phyloP scores from a whole-genome alignment of 768 basidiomycete species.

The Lepiota brunneoincarnata region DNA sequence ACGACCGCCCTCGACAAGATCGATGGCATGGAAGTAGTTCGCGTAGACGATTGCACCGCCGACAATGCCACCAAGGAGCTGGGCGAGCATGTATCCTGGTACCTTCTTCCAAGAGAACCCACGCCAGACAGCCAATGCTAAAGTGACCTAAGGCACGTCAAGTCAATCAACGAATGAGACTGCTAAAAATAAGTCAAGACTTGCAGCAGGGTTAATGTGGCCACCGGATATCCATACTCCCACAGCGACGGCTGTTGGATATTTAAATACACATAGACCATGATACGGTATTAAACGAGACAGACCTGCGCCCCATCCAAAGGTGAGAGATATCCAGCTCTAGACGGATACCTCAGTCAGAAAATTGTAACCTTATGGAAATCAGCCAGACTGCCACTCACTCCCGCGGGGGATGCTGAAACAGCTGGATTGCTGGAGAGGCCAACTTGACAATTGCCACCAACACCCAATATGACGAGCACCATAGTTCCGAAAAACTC shows the following conservation, averaged over 20 bases:
- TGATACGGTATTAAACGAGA: background rate
- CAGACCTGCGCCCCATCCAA: constrained; percentile 41
- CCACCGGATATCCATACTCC: constrained; percentile 70
- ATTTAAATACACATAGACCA: background rate
- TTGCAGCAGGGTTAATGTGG: background rate
- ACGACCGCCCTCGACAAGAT: constrained; percentile 57
- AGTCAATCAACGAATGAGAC: no score
- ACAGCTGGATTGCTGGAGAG: constrained; percentile 41
- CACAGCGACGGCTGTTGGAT: constrained; percentile 40
- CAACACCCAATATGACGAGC: constrained; percentile 51
- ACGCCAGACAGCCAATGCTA: constrained; percentile 59
- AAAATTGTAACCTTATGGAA: background rate
- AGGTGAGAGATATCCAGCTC: constrained; percentile 31
- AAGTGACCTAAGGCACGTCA: constrained; percentile 46
- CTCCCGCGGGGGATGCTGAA: constrained; percentile 43
- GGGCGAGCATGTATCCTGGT: constrained; percentile 61
- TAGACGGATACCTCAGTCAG: background rate
- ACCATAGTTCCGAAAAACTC: constrained; percentile 57
- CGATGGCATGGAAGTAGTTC: constrained; percentile 70
- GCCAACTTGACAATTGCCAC: constrained; percentile 48
- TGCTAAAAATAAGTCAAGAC: background rate
- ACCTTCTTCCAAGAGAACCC: constrained; percentile 74
- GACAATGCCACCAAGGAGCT: constrained; percentile 60
- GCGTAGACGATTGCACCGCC: constrained; percentile 63
- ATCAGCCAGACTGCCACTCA: constrained; percentile 27